Evolutionary conservation across 345 rosid genomes (phyloP), one percentile per base, ranked within the genome.

Genomic region (Populus alba): DNA sequence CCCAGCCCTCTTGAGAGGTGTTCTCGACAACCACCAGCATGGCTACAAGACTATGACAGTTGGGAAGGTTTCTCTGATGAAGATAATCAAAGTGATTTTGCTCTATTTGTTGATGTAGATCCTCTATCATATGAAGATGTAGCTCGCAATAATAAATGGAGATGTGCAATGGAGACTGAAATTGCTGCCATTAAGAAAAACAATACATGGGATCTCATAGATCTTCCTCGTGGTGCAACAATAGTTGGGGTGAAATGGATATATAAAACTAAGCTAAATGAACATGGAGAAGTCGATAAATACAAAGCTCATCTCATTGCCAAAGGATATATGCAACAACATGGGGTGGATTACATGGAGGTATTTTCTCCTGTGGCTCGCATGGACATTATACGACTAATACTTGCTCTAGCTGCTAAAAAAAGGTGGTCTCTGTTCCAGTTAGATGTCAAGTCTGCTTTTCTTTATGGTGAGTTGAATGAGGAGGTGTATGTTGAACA

Each of bases 401-500:
- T 70, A 1, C 3, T 70, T 70, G 2, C 17, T 43, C 22, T 70
- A 41, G 73, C 29, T 18, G 9, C 55, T 43, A 0, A 23, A 23
- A 38, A 22, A 2, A 35, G 53, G 1, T 70, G 49, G 53, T n/a
- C 16, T 62, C 1, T 31, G 1, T 62, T n/a, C 7, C 7, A 62
- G 1, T 3, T 51, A 66, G 57, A 51, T 0, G 22, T 51, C n/a
- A 51, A 51, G 2, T 51, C 1, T 51, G n/a, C 1, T 1, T 51
- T 51, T 51, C 57, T 51, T 51, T n/a, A 51, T 51, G 2, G 8
- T 51, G 57, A 51, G 7, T 51, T 51, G 49, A 66, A 47, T 76
- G 73, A 39, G 22, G 66, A 31, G 33, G 33, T 76, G 65, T 76
- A 29, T 76, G 66, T 76, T 67, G 35, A 76, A 66, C 33, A 68